Percentiles rank a stretch among this genome's conserved stretches.
These are phyloP conservation scores for Aegilops longissima DNA, from an alignment of 176 grass and related monocot genomes.

Conservation along the genomic window DNA sequence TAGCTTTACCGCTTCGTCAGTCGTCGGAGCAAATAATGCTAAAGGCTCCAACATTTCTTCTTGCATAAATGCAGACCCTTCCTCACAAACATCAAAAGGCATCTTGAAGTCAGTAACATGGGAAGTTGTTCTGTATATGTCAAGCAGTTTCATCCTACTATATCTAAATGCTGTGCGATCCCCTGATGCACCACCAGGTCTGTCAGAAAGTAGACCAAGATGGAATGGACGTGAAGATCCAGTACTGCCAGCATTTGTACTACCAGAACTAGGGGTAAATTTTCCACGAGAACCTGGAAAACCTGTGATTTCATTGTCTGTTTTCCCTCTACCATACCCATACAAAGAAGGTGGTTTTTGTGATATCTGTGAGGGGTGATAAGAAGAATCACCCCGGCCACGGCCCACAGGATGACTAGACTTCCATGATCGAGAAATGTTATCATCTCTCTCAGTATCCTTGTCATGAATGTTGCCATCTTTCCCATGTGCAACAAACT, in stretches of 20 bases:
- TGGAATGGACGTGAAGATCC: conserved; percentile 59
- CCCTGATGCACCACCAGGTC: conserved; percentile 59
- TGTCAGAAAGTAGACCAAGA: conserved; percentile 60
- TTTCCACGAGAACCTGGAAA: conserved; percentile 63
- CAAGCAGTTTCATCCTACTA: conserved; percentile 96
- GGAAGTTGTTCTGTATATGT: conserved; percentile 77
- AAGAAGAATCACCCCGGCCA: conserved; percentile 65
- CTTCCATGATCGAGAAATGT: conserved; percentile 78
- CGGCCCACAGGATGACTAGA: conserved; percentile 66
- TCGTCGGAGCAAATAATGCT: conserved; percentile 73
- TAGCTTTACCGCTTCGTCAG: conserved; percentile 81
- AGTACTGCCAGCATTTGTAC: conserved; percentile 34
- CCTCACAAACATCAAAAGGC: conserved; percentile 61
- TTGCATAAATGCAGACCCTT: conserved; percentile 59
- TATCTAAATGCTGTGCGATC: conserved; percentile 66
- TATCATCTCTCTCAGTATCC: conserved; percentile 73
- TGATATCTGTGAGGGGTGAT: conserved; percentile 42
- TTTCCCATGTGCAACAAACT: conserved; percentile 45
- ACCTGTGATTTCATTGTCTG: conserved; percentile 51
- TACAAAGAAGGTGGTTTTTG: conserved; percentile 48
- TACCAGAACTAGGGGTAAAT: conserved; percentile 60
- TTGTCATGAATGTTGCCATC: conserved; percentile 70
- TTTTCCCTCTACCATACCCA: conserved; percentile 76
- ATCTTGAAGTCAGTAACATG: conserved; percentile 64
- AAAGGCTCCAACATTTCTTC: conserved; percentile 75